Base-by-base conservation (phyloP, 495 filamentous ascomycete species). In the Beverwykella pulmonaria region DNA sequence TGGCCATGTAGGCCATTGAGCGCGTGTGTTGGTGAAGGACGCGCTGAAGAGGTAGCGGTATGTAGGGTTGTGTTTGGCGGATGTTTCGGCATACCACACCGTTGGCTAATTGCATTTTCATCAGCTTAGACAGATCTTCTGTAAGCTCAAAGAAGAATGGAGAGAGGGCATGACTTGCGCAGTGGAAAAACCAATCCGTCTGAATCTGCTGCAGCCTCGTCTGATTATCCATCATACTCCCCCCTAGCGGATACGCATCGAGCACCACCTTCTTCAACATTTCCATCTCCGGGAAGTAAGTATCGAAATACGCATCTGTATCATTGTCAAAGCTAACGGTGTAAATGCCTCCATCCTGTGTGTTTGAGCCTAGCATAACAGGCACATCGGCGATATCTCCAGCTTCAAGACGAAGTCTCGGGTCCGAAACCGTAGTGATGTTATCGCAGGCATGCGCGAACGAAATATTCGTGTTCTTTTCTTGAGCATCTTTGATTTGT, bases 1-100 rank as follows among this genome's bases (percentile, higher is more conserved):
- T 12, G 36, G 56, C 39, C 20, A 41, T 5, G 54, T 20, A 44
- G 39, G 39, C 26, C 25, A 32, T 7, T 23, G 6, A 3, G 25
- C 20, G n/a, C 61, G 55, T 27, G 34, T 65, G 60, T 77, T 78
- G 0, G 75, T 69, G 54, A 78, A 78, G 30, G 69, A 68, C 15
- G 73, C 71, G 54, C 77, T 78, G 66, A 72, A 78, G 9, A 50
- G 48, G 48, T 50, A 50, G 48, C 48, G 48, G 22, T 50, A 50
- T 6, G 48, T 50, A 27, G 19, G 20, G 20, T 12, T 27, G 19
- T 50, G 25, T 10, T 69, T 1, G 53, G 53, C 17, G 54, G 36
- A 26, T 46, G 50, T 17, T 63, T 71, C 3, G 30, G 46, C 27
- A 19, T 26, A 29, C 12, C 20, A 59, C 3, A 59, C 56, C 10